phyloP scores from a whole-genome alignment of 192 early-diverging fungal species.

The Coemansia aciculifera region DNA sequence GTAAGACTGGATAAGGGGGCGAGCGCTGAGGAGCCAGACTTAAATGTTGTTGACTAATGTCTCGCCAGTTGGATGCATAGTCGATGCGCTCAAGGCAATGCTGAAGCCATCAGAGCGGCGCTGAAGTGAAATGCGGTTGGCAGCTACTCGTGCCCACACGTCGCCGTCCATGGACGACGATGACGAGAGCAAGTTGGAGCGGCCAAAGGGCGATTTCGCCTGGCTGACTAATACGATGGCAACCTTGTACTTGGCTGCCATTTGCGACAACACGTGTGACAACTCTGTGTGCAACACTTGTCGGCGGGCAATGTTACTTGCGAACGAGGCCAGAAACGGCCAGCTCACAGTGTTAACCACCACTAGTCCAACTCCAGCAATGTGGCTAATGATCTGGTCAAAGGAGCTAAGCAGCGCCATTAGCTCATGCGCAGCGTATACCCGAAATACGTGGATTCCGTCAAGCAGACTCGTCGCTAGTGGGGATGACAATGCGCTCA shows the following conservation, averaged over 20 bases:
- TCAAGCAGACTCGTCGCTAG: slow-evolving; percentile 5
- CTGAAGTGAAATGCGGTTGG: slow-evolving; percentile 8
- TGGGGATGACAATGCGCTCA: neutral
- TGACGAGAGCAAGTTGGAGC: neutral
- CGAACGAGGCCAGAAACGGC: slow-evolving; percentile 39
- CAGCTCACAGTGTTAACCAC: slow-evolving; percentile 39
- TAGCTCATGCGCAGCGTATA: slow-evolving; percentile 36
- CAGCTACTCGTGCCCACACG: slow-evolving; percentile 26
- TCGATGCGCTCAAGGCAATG: neutral
- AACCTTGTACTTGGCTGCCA: slow-evolving; percentile 24
- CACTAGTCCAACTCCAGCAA: slow-evolving; percentile 20
- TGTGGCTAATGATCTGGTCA: slow-evolving; percentile 9
- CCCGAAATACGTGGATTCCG: slow-evolving; percentile 24
- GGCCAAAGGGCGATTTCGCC: slow-evolving; percentile 17
- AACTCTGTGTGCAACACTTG: slow-evolving; percentile 32
- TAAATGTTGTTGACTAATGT: neutral
- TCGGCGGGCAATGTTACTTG: slow-evolving; percentile 22
- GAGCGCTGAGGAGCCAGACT: neutral
- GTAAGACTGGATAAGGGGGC: neutral
- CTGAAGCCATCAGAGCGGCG: neutral
- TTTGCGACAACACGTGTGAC: slow-evolving; percentile 15
- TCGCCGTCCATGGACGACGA: slow-evolving; percentile 26
- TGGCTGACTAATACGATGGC: slow-evolving; percentile 39
- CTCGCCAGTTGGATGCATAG: slow-evolving; percentile 3
- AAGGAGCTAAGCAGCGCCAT: slow-evolving; percentile 23